These are phyloP conservation scores for Solanum paucissectum DNA, from an alignment of 257 asterid species.

Conservation along the genomic window DNA sequence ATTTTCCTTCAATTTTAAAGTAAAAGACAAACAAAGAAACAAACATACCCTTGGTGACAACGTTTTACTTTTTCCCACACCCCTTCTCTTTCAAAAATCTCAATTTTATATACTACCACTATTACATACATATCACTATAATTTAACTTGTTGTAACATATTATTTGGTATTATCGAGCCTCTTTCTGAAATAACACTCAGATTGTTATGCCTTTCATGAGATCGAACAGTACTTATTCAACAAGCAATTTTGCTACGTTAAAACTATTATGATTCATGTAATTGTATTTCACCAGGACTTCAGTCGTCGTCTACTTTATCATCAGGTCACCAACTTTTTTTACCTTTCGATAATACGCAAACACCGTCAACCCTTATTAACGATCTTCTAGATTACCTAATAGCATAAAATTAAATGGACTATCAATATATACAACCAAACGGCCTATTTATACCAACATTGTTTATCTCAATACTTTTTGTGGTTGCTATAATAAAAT, in stretches of 20 bases:
- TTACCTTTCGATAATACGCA: background rate
- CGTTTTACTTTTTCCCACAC: slow-evolving; percentile 55
- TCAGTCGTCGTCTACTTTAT: background rate
- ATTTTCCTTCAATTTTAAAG: slow-evolving; percentile 5
- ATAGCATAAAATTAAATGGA: background rate
- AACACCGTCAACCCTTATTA: background rate
- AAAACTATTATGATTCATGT: too few species aligned
- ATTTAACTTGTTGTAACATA: background rate
- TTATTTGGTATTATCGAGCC: background rate
- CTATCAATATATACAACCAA: background rate
- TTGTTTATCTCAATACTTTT: background rate
- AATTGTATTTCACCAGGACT: background rate
- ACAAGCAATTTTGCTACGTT: too few species aligned
- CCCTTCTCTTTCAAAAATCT: slow-evolving; percentile 7
- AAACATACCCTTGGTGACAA: slow-evolving; percentile 60
- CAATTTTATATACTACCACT: background rate
- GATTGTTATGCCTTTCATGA: too few species aligned
- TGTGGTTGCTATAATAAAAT: background rate
- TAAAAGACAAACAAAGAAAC: slow-evolving; percentile 52
- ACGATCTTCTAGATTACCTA: background rate
- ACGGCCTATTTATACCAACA: background rate
- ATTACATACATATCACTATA: too few species aligned
- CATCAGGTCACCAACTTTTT: background rate
- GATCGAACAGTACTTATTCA: background rate
- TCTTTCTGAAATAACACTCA: background rate